Evolutionary conservation across 495 filamentous ascomycete species (phyloP), one percentile per base, ranked within the genome.

Genomic region (Aspergillus olivimuriae): DNA sequence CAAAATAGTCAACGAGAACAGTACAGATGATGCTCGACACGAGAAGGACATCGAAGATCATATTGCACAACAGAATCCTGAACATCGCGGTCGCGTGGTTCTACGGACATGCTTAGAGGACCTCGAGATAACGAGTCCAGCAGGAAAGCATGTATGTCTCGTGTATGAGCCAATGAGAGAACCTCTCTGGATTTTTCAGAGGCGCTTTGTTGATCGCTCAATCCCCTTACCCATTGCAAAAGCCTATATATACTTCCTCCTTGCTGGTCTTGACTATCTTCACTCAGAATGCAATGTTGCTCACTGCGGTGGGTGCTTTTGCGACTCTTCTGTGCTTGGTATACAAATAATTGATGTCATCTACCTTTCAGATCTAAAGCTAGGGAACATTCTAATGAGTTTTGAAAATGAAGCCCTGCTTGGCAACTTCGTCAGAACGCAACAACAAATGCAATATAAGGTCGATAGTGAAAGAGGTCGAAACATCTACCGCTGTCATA

Each of bases 241-340:
- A 44, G 20, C 44, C 1, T 64, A 69, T 30, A 42, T 68, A 0
- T 34, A 26, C 15, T 42, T 63, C 14, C 43, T 71, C 4, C 55
- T 72, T 15, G 42, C 33, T 2, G 65, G 56, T 12, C 57, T 70
- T n/a, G 60, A 70, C 23, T 66, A 60, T 44, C 54, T 68, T 4
- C 61, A 68, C 40, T 48, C 53, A 9, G 55, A 58, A 19, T 66
- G 51, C 43, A 47, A 50, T 47, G 34, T 65, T 61, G 46, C 61
- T 41, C 20, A 57, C 15, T 51, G n/a, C n/a, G n/a, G n/a, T n/a
- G n/a, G n/a, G n/a, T n/a, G n/a, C n/a, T n/a, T n/a, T n/a, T n/a
- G n/a, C n/a, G n/a, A n/a, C n/a, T n/a, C n/a, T n/a, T n/a, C n/a
- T n/a, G n/a, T n/a, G n/a, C n/a, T 42, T 46, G 43, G 55, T 44